A percentile compares a stretch with the other conserved stretches of the same genome.
These are phyloP conservation scores for Claviceps pusilla DNA, from an alignment of 2,329 filamentous ascomycete genomes.

Conservation along the genomic window DNA sequence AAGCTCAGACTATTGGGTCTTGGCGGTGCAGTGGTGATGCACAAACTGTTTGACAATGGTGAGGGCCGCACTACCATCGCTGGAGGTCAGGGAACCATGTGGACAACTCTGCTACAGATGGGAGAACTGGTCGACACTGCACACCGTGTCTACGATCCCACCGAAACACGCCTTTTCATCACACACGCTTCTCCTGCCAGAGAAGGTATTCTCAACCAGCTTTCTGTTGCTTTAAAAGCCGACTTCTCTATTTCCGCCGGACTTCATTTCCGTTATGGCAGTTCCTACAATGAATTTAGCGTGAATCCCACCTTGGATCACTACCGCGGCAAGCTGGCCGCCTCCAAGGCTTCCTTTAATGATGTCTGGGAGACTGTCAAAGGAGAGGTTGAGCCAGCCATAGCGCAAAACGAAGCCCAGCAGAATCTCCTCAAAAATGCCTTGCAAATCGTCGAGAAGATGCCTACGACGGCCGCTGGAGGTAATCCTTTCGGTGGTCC, in stretches of 20 bases:
- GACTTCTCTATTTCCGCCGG: slow-evolving; percentile 97
- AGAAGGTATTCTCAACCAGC: slow-evolving; percentile 91
- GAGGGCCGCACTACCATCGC: slow-evolving; percentile 96
- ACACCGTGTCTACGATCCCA: slow-evolving; percentile 94
- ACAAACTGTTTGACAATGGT: slow-evolving; percentile 98
- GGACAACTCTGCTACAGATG: slow-evolving; percentile 96
- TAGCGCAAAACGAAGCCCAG: slow-evolving; percentile 84
- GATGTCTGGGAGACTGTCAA: slow-evolving; percentile 99
- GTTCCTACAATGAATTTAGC: slow-evolving; percentile 98
- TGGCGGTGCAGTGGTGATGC: slow-evolving; percentile 95
- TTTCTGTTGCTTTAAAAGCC: slow-evolving; percentile 91
- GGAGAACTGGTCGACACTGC: slow-evolving; percentile 95
- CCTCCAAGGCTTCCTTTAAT: slow-evolving; percentile 95
- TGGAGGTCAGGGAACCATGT: slow-evolving; percentile 97
- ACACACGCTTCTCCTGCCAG: slow-evolving; percentile 94
- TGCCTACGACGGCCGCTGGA: slow-evolving; percentile 87
- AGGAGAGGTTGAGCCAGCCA: slow-evolving; percentile 84
- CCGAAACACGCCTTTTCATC: slow-evolving; percentile 90
- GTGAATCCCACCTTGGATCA: slow-evolving; percentile 97
- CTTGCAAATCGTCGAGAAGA: slow-evolving; percentile 88
- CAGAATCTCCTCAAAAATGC: slow-evolving; percentile 85
- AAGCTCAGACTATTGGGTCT: slow-evolving; percentile 89
- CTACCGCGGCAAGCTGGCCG: slow-evolving; percentile 94
- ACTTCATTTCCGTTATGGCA: slow-evolving; percentile 95
- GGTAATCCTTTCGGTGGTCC: slow-evolving; percentile 94